Conservation (phyloP, 139 green algal genomes). For the Chlamydomonas applanata region DNA sequence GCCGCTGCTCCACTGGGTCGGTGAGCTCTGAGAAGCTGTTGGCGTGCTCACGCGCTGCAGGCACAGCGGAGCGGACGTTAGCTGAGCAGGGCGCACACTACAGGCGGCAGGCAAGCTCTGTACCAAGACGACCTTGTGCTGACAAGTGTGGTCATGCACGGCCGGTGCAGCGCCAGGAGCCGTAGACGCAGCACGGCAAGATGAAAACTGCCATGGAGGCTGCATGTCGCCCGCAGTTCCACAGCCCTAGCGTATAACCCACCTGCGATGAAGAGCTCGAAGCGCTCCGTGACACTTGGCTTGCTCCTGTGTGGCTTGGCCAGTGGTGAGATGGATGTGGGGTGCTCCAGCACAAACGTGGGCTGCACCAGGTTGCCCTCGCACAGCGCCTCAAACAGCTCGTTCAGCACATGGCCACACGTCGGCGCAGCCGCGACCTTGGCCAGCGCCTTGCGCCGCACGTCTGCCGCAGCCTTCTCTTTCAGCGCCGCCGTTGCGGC, state of each 20-base stretch:
- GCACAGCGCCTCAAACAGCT: conserved; percentile 86
- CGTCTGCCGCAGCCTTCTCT: conserved; percentile 26
- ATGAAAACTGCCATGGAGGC: no score
- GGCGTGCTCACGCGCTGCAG: conserved; percentile 87
- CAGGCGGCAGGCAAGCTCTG: no score
- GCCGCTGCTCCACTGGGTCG: conserved; percentile 94
- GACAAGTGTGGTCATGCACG: no score
- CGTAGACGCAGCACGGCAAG: no score
- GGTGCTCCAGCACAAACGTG: conserved; percentile 97
- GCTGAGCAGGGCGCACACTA: no score
- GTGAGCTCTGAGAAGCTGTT: conserved; percentile 97
- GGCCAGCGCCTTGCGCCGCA: conserved; percentile 21
- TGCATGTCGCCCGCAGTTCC: no score
- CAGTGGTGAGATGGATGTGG: conserved; percentile 91
- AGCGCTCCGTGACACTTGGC: conserved; percentile 86
- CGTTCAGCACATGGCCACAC: conserved; percentile 72
- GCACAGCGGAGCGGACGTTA: background rate
- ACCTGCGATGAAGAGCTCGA: conserved; percentile 96
- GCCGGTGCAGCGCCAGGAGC: no score
- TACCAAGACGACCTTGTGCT: no score
- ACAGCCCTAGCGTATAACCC: no score
- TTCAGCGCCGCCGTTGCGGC: conserved; percentile 41
- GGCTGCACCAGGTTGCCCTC: conserved; percentile 82
- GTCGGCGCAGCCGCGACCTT: conserved; percentile 21
- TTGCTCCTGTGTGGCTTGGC: conserved; percentile 89